phyloP scores from a whole-genome alignment of 2,329 filamentous ascomycete genomes.

The Boeremia lycopersici region DNA sequence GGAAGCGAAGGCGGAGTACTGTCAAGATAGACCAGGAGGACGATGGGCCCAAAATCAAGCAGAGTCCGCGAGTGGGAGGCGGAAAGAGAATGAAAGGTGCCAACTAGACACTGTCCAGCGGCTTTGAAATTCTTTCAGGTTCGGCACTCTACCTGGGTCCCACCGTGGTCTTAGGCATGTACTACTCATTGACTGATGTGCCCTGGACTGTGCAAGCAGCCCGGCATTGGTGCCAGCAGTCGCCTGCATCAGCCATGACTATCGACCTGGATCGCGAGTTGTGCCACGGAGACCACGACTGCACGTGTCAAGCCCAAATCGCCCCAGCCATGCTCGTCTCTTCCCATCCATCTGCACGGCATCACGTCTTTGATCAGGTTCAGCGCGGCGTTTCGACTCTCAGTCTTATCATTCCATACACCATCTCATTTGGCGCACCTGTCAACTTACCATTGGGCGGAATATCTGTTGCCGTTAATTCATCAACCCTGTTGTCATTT shows the following conservation, averaged over 20 bases:
- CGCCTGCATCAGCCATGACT: neutral
- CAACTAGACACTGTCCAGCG: constrained; percentile 19
- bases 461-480: neutral
- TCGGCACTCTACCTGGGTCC: neutral
- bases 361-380: constrained; percentile 11
- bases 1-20: constrained; percentile 65
- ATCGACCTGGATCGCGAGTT: neutral
- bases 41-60: constrained; percentile 52
- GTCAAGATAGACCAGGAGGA: constrained; percentile 66
- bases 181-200: neutral
- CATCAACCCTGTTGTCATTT: neutral
- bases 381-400: constrained; percentile 17
- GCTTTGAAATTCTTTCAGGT: neutral
- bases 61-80: constrained; percentile 52
- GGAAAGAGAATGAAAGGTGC: constrained; percentile 45
- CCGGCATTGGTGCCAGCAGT: too few relatives aligned
- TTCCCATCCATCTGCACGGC: neutral
- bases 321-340: neutral
- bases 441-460: constrained; percentile 3
- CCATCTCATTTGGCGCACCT: constrained; percentile 7
- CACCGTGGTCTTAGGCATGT: neutral
- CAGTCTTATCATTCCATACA: constrained; percentile 1
- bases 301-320: neutral
- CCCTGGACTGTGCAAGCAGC: neutral
- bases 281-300: neutral